Percentiles rank a stretch among this genome's conserved stretches.
These are phyloP conservation scores for Vicia sativa DNA, from an alignment of 306 rosid genomes.

Conservation along the genomic window DNA sequence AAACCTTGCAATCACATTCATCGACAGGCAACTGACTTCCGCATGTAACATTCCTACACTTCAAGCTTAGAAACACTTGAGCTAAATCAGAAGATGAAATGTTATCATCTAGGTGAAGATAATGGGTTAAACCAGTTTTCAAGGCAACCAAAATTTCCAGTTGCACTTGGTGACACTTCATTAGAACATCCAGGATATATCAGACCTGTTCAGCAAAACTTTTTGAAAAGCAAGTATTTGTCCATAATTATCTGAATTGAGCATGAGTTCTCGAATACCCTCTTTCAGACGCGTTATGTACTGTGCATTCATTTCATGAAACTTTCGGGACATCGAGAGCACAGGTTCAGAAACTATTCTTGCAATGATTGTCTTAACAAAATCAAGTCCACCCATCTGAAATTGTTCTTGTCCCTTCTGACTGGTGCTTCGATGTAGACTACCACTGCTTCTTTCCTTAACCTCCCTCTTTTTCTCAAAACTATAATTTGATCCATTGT, in stretches of 20 bases:
- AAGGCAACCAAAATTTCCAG: conserved; percentile 89
- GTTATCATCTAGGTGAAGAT: conserved; percentile 55
- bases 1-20: conserved; percentile 98
- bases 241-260: conserved; percentile 66
- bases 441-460: conserved; percentile 68
- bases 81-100: conserved; percentile 70
- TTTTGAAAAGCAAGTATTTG: conserved; percentile 64
- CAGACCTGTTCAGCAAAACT: conserved; percentile 74
- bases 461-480: conserved; percentile 67
- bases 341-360: conserved; percentile 77
- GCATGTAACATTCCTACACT: conserved; percentile 78
- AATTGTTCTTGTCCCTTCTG: conserved; percentile 70
- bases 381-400: conserved; percentile 62
- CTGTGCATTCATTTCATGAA: conserved; percentile 76
- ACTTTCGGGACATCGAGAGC: conserved; percentile 70
- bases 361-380: conserved; percentile 68
- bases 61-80: conserved; percentile 75
- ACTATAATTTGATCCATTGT: conserved; percentile 75
- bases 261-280: conserved; percentile 67
- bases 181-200: conserved; percentile 67
- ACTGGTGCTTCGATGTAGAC: conserved; percentile 70
- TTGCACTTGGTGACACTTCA: conserved; percentile 72
- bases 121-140: conserved; percentile 71
- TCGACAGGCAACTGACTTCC: conserved; percentile 80
- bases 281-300: conserved; percentile 60